Base-by-base conservation (phyloP, 257 asterid species). In the Rauvolfia tetraphylla region DNA sequence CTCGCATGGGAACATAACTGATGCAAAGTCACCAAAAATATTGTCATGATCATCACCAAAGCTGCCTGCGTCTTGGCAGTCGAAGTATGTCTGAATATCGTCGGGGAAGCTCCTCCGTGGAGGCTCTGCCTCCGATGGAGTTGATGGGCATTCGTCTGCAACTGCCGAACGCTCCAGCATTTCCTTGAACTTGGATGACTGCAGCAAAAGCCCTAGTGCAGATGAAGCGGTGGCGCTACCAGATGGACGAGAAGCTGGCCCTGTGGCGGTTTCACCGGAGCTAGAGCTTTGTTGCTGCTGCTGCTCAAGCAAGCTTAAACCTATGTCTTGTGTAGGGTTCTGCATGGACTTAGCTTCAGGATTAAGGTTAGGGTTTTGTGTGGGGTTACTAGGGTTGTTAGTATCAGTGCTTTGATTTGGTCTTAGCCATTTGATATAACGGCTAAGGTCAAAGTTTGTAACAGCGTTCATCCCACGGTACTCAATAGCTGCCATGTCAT, bases 401-500 rank as follows among this genome's bases (percentile, higher is more conserved):
- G 62, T 78, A 62, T 73, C 79, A 77, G 71, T 31, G 73, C 13
- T 38, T 62, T 73, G 81, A 2, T 81, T 71, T 1, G 88, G 91
- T 68, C 39, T 79, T 25, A 84, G 78, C 87, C 91, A 81, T n/a
- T 85, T 84, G 76, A 90, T 66, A 81, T 95, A 95, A 83, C 92
- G 97, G 72, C 96, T 90, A 39, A 91, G 88, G 87, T 93, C 96
- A 79, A 95, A 95, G 78, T 95, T 95, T 36, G 99, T 95, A 65
- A 95, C 92, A 15, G 99, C 99, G 74, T 93, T 93, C 27, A 86
- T 85, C 34, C 99, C 99, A 0, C 99, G 93, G 73, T 95, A 91
- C 81, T 95, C 94, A 67, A 95, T 89, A 1, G 99, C 99, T 42
- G 99, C 99, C 91, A 87, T 84, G 87, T 95, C 99, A 49, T 95